Conservation (phyloP, 768 basidiomycete species). For the Phaffia australis region DNA sequence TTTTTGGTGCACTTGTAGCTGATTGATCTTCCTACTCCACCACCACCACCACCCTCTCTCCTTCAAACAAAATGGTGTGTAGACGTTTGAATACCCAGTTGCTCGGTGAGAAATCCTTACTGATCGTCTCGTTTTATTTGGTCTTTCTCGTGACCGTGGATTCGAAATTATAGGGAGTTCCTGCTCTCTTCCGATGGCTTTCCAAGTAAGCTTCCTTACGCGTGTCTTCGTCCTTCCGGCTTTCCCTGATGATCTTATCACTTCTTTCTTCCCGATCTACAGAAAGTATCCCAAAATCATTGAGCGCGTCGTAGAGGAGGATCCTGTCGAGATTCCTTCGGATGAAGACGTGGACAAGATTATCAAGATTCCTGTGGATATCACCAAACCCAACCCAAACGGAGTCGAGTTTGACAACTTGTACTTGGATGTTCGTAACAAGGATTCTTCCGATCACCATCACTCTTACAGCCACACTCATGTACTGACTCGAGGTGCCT, state of each 20-base stretch:
- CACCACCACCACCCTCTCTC: conserved; percentile 1
- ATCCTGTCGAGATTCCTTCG: conserved; percentile 47
- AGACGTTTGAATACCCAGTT: too few species aligned
- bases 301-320: conserved; percentile 63
- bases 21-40: neutral
- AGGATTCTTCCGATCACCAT: neutral
- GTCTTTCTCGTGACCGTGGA: neutral
- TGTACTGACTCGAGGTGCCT: neutral
- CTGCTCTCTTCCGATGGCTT: conserved; percentile 94
- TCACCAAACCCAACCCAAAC: conserved; percentile 78
- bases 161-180: conserved; percentile 62
- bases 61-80: conserved; percentile 15
- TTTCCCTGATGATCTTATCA: neutral
- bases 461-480: neutral
- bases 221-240: neutral
- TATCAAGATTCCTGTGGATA: conserved; percentile 66
- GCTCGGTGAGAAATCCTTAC: neutral
- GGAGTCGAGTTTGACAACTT: conserved; percentile 89
- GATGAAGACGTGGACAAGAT: conserved; percentile 47
- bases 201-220: conserved; percentile 47
- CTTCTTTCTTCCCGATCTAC: neutral
- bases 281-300: conserved; percentile 87
- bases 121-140: neutral
- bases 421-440: conserved; percentile 44
- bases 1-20: neutral